phyloP scores from a whole-genome alignment of 1,139 yeast genomes.

The Zygosaccharomyces sapae region DNA sequence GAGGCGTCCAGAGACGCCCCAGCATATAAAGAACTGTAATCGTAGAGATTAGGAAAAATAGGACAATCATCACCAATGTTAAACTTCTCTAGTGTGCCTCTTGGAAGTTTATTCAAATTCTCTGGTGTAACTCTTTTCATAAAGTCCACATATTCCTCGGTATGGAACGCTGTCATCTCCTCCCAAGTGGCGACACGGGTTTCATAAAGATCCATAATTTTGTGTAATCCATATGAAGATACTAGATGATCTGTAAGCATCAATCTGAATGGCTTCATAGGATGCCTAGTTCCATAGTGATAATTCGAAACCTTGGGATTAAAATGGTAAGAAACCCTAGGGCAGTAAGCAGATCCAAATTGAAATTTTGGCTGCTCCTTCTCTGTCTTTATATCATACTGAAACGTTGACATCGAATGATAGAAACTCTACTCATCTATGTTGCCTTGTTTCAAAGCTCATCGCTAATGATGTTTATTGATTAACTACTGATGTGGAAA shows the following conservation, averaged over 20 bases:
- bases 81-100: constrained; percentile 62
- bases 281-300: constrained; percentile 90
- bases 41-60: constrained; percentile 90
- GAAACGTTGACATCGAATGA: constrained; percentile 30
- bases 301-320: constrained; percentile 77
- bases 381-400: constrained; percentile 53
- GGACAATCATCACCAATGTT: constrained; percentile 98
- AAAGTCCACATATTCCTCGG: constrained; percentile 83
- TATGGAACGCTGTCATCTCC: constrained; percentile 76
- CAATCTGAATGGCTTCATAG: constrained; percentile 96
- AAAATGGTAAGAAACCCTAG: constrained; percentile 79
- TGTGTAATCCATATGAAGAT: constrained; percentile 76
- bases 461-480: not conserved
- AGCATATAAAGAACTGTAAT: constrained; percentile 78
- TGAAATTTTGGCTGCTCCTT: constrained; percentile 58
- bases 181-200: constrained; percentile 79
- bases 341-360: constrained; percentile 39
- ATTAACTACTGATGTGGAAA: not conserved
- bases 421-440: not conserved
- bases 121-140: constrained; percentile 80
- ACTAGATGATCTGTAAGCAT: constrained; percentile 93
- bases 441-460: not conserved
- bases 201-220: constrained; percentile 81
- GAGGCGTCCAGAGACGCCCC: constrained; percentile 95
- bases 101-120: constrained; percentile 53